Conservation (phyloP, 768 basidiomycete genomes). For the Rhodosporidiobolus sp. region DNA sequence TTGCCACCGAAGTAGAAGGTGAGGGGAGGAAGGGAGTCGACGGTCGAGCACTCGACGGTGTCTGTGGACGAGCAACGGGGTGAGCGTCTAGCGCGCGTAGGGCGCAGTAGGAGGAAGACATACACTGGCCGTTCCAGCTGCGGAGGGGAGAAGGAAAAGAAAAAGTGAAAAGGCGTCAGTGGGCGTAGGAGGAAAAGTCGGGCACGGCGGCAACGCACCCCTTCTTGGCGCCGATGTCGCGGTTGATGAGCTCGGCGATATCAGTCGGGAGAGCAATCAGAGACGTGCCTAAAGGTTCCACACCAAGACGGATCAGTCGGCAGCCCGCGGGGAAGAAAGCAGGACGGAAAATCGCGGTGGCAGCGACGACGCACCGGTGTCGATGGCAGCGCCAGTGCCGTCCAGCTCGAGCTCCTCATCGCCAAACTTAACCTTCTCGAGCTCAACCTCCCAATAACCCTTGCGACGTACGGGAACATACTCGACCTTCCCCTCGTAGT, state of each 20-base stretch:
- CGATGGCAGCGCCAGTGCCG: conserved; percentile 60
- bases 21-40: conserved; percentile 78
- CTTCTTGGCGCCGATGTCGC: conserved; percentile 84
- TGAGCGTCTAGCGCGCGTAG: neutral
- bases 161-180: neutral
- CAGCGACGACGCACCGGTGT: conserved; percentile 40
- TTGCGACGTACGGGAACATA: conserved; percentile 91
- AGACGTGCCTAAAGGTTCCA: conserved; percentile 68
- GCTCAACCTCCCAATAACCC: conserved; percentile 74
- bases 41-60: conserved; percentile 78
- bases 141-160: conserved; percentile 7
- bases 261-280: conserved; percentile 90
- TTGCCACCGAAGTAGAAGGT: conserved; percentile 78
- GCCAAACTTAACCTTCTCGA: conserved; percentile 80
- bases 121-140: conserved; percentile 82
- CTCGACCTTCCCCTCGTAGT: conserved; percentile 72
- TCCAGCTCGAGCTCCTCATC: conserved; percentile 83
- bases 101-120: neutral
- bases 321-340: no score
- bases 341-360: conserved; percentile 41
- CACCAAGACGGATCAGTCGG: no score
- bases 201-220: neutral
- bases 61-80: neutral
- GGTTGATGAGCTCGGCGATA: conserved; percentile 95
- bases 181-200: neutral